Evolutionary conservation across 805 yeast species (phyloP).

Genomic region (Maudiozyma saulgeensis): DNA sequence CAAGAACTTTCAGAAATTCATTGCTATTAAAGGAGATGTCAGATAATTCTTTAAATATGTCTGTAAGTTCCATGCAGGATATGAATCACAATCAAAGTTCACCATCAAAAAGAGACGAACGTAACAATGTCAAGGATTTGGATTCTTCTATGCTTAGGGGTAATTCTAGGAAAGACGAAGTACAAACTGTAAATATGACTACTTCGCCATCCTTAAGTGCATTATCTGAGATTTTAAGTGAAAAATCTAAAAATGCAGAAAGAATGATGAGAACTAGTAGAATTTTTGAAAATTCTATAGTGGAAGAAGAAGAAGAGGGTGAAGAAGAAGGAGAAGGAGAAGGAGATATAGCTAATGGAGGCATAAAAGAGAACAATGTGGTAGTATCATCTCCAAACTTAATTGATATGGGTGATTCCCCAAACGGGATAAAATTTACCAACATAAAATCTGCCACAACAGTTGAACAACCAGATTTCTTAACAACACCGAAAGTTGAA

Average conservation of each 20-base stretch:
- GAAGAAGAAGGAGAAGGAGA: slow-evolving; percentile 15
- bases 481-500: slow-evolving; percentile 20
- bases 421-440: slow-evolving; percentile 2
- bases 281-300: slow-evolving; percentile 10
- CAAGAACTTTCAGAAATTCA: slow-evolving; percentile 27
- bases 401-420: slow-evolving; percentile 28
- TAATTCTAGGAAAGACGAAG: slow-evolving; percentile 7
- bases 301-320: slow-evolving; percentile 19
- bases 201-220: slow-evolving; percentile 38
- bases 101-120: neutral
- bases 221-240: slow-evolving; percentile 33
- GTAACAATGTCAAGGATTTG: no score
- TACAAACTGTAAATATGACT: slow-evolving; percentile 30
- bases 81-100: neutral
- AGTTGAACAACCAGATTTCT: slow-evolving; percentile 24
- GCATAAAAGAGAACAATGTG: neutral
- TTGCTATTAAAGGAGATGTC: slow-evolving; percentile 22
- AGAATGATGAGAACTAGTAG: slow-evolving; percentile 13
- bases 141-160: no score
- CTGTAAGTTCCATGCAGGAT: neutral
- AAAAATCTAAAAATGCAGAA: slow-evolving; percentile 28
- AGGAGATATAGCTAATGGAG: slow-evolving; percentile 5
- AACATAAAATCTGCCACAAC: neutral
- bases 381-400: slow-evolving; percentile 28
- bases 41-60: slow-evolving; percentile 9